phyloP scores from a whole-genome alignment of 2,329 filamentous ascomycete genomes.

The Saccharata proteae region DNA sequence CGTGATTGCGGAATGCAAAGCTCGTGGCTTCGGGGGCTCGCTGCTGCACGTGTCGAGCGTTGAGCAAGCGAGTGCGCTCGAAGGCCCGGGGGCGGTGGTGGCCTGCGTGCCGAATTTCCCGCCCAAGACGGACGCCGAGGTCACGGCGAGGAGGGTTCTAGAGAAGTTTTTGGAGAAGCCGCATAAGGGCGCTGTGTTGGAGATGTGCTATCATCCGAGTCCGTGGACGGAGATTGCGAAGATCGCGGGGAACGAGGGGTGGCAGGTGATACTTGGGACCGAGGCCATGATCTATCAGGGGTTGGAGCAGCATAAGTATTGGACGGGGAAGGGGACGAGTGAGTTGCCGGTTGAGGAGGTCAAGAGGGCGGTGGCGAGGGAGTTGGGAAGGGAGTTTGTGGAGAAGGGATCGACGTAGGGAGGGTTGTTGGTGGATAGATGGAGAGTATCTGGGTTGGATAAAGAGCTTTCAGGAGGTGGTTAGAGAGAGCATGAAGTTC shows the following conservation, averaged over 20 bases:
- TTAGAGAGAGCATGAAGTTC: no score
- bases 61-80: conserved; percentile 46
- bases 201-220: conserved; percentile 74
- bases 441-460: no score
- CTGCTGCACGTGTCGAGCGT: conserved; percentile 51
- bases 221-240: conserved; percentile 56
- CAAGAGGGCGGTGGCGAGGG: conserved; percentile 38
- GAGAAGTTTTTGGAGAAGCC: conserved; percentile 37
- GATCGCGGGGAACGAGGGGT: conserved; percentile 48
- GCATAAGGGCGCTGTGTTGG: conserved; percentile 56
- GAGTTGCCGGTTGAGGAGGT: conserved; percentile 50
- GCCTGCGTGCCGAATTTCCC: conserved; percentile 65
- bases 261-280: conserved; percentile 64
- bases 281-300: conserved; percentile 71
- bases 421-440: no score
- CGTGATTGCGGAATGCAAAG: conserved; percentile 51
- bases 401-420: conserved; percentile 3
- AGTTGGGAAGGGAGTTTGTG: conserved; percentile 18
- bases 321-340: conserved; percentile 50
- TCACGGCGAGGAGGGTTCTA: conserved; percentile 44
- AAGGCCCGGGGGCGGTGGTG: conserved; percentile 54
- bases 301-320: conserved; percentile 50
- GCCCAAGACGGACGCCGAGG: conserved; percentile 53
- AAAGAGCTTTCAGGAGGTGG: no score
- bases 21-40: conserved; percentile 46